Conservation (phyloP, 495 filamentous ascomycete genomes). For the Podospora anserina region DNA sequence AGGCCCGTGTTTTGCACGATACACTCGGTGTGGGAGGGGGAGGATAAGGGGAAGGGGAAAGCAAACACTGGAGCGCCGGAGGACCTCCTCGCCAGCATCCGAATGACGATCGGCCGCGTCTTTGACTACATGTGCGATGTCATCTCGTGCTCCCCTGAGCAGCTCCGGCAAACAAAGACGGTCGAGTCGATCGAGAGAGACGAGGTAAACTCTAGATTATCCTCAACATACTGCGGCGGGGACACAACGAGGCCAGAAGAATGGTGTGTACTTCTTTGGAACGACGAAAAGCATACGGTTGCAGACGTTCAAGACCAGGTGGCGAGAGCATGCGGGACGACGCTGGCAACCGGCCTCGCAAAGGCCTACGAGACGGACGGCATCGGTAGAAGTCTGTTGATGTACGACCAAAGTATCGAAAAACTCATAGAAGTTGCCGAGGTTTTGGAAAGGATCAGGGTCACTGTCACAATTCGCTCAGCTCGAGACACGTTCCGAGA, state of each 20-base stretch:
- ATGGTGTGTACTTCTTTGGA: conserved; percentile 90
- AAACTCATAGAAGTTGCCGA: conserved; percentile 70
- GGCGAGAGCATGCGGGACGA: conserved; percentile 77
- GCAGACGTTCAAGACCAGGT: conserved; percentile 88
- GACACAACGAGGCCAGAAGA: conserved; percentile 56
- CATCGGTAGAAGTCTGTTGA: conserved; percentile 78
- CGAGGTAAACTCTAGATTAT: conserved; percentile 73
- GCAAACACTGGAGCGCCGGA: conserved; percentile 58
- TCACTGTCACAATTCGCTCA: conserved; percentile 92
- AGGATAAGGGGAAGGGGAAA: conserved; percentile 63
- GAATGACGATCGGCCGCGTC: conserved; percentile 76
- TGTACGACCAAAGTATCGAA: conserved; percentile 66
- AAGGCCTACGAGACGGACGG: conserved; percentile 84
- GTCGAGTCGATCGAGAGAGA: conserved; percentile 74
- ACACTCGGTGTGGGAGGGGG: conserved; percentile 63
- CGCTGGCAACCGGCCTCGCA: conserved; percentile 61
- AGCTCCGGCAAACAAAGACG: conserved; percentile 81
- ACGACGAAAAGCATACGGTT: conserved; percentile 97
- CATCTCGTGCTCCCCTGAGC: conserved; percentile 94
- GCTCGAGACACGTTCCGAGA: conserved; percentile 92
- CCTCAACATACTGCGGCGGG: conserved; percentile 66
- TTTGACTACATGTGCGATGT: conserved; percentile 97
- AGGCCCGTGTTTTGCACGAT: conserved; percentile 87
- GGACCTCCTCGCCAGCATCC: conserved; percentile 70
- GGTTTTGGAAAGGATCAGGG: conserved; percentile 90